Evolutionary conservation across 805 yeast species (phyloP).

Genomic region (Sugiyamaella marilandica): DNA sequence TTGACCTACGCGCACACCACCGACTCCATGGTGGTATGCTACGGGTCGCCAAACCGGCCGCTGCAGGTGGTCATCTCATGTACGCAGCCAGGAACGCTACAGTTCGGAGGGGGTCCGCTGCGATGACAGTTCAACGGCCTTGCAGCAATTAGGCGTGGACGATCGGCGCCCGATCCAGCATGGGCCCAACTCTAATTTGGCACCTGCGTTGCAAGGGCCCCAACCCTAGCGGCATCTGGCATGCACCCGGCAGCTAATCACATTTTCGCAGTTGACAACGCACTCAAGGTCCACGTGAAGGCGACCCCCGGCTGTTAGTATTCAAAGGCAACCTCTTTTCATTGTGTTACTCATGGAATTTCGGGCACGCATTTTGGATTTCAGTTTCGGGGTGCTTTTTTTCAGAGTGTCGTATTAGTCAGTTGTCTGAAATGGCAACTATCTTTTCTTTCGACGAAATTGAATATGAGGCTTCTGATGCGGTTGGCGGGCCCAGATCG

Average conservation of each 20-base stretch:
- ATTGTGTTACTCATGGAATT: neutral
- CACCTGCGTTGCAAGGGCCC: neutral
- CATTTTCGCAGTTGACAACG: neutral
- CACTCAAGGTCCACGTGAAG: neutral
- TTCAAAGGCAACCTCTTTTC: neutral
- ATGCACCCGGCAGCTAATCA: neutral
- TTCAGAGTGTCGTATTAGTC: neutral
- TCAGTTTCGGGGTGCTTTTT: no score
- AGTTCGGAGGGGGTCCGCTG: neutral
- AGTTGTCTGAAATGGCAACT: constrained; percentile 21
- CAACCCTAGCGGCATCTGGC: neutral
- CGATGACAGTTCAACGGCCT: neutral
- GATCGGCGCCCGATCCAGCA: neutral
- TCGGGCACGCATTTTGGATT: neutral
- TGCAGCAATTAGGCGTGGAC: neutral
- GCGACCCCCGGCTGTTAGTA: neutral
- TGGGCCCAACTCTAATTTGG: constrained; percentile 1
- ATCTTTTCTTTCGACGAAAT: constrained; percentile 28
- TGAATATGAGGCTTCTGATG: constrained; percentile 11
- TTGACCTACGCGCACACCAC: constrained; percentile 23
- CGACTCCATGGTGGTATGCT: constrained; percentile 23
- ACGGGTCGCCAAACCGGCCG: constrained; percentile 2
- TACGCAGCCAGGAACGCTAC: constrained; percentile 1
- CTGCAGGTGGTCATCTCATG: neutral
- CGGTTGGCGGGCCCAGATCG: neutral